phyloP scores from a whole-genome alignment of 192 early-diverging fungal species.

The Chytriomyces confervae region DNA sequence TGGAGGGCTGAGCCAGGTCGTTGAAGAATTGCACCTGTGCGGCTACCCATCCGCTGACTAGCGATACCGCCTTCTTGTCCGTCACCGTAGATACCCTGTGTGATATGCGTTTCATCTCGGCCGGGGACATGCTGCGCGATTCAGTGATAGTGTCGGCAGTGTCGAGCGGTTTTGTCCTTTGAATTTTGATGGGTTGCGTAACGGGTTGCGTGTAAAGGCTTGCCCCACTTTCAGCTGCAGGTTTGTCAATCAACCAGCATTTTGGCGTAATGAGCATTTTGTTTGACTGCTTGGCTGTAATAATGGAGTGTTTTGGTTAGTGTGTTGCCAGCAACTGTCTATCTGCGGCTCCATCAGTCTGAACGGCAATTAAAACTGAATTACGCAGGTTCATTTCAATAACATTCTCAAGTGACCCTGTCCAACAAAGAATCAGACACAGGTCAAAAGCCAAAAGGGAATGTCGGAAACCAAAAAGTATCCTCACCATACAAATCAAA shows the following conservation, averaged over 20 bases:
- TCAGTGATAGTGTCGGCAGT: neutral
- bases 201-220: neutral
- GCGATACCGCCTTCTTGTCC: too few relatives aligned
- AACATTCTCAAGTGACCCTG: conserved; percentile 8
- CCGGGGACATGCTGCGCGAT: neutral
- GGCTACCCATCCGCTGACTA: conserved; percentile 9
- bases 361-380: neutral
- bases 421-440: neutral
- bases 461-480: neutral
- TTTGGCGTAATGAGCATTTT: neutral
- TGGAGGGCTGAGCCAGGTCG: neutral
- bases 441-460: too few relatives aligned
- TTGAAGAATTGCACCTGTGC: conserved; percentile 12
- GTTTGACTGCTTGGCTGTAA: neutral
- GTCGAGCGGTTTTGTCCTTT: neutral
- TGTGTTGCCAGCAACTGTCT: neutral
- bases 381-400: conserved; percentile 11
- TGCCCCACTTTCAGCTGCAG: neutral
- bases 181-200: neutral
- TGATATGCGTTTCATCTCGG: too few relatives aligned
- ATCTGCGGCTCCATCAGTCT: neutral
- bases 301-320: neutral
- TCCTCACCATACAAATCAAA: conserved; percentile 5
- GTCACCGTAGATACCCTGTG: neutral
- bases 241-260: conserved; percentile 14